phyloP scores from a whole-genome alignment of 441 rosid genomes.

The Erodium trifolium region DNA sequence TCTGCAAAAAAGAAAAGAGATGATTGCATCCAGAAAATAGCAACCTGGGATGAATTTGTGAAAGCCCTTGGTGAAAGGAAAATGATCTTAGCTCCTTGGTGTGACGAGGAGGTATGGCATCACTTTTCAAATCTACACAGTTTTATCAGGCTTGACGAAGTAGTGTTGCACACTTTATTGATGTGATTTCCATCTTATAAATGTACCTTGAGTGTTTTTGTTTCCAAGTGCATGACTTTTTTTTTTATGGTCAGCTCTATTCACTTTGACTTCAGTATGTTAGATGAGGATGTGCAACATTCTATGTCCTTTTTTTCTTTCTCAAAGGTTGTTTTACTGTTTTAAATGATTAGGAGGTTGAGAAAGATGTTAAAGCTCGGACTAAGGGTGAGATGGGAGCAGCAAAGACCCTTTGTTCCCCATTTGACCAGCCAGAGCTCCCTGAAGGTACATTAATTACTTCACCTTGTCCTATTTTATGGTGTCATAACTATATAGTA shows the following conservation, averaged over 20 bases:
- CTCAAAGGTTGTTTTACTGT: not conserved
- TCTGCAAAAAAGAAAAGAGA: constrained; percentile 70
- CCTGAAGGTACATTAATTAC: constrained; percentile 57
- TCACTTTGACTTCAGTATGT: not conserved
- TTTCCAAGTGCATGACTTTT: not conserved
- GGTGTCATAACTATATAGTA: not conserved
- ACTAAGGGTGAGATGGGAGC: constrained; percentile 95
- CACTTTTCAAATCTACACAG: not conserved
- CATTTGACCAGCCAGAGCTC: constrained; percentile 95
- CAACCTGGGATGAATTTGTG: constrained; percentile 83
- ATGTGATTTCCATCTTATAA: not conserved
- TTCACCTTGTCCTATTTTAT: not conserved
- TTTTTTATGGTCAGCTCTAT: not conserved
- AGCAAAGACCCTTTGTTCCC: constrained; percentile 87
- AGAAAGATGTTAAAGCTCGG: constrained; percentile 75
- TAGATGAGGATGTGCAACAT: not conserved
- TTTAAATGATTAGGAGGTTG: constrained; percentile 58
- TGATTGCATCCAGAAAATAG: constrained; percentile 56
- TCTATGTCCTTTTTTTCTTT: not conserved
- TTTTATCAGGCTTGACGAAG: not conserved
- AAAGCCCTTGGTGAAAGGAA: constrained; percentile 73
- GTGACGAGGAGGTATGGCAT: constrained; percentile 68
- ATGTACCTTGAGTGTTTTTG: not conserved
- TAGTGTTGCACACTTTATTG: not conserved
- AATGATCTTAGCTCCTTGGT: constrained; percentile 97